A percentile compares a stretch with the other conserved stretches of the same genome.
Conservation (phyloP, 495 filamentous ascomycete species). For the Parathielavia appendiculata region DNA sequence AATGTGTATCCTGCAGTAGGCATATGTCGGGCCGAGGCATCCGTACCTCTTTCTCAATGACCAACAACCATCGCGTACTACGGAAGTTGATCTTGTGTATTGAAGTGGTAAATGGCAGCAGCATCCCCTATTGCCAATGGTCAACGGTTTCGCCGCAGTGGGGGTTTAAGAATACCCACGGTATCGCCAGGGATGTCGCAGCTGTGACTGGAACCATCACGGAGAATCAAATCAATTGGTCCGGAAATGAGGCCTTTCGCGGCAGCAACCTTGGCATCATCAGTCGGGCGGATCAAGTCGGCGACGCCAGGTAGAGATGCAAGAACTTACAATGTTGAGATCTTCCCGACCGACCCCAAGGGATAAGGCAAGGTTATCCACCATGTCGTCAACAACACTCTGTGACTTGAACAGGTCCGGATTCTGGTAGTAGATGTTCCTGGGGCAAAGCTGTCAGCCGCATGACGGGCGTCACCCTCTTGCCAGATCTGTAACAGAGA, state of each 20-base stretch:
- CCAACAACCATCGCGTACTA: slow-evolving; percentile 62
- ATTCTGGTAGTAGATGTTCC: slow-evolving; percentile 89
- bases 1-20: neutral
- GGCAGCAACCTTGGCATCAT: slow-evolving; percentile 51
- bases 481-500: neutral
- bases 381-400: slow-evolving; percentile 62
- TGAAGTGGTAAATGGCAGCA: slow-evolving; percentile 59
- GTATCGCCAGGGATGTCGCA: slow-evolving; percentile 20
- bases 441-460: slow-evolving; percentile 28
- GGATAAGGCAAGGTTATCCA: slow-evolving; percentile 83
- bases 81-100: slow-evolving; percentile 51
- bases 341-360: slow-evolving; percentile 56
- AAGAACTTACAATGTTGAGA: slow-evolving; percentile 57
- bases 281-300: neutral
- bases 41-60: slow-evolving; percentile 87
- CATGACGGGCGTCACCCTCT: neutral
- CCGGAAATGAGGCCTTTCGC: slow-evolving; percentile 43
- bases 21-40: neutral
- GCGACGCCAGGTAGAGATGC: neutral
- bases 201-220: slow-evolving; percentile 24
- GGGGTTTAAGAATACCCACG: neutral
- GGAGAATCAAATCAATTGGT: slow-evolving; percentile 22
- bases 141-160: no score
- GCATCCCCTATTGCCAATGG: slow-evolving; percentile 48
- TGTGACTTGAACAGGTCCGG: slow-evolving; percentile 75